Base-by-base conservation (phyloP, 2,329 filamentous ascomycete species). In the Aciculosporium take region DNA sequence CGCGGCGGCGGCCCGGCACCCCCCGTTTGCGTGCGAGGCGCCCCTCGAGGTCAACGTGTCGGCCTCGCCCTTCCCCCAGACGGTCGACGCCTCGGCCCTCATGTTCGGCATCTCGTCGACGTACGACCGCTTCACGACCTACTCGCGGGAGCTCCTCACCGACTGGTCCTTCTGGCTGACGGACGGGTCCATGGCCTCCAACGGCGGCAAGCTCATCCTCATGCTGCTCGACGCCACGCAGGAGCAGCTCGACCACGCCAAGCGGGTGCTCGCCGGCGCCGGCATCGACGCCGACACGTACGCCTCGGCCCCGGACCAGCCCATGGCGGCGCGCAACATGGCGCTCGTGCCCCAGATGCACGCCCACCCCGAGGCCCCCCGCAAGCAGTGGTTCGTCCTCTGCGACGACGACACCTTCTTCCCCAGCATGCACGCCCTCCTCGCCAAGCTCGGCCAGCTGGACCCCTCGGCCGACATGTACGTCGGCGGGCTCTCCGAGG, bases 381-480 rank as follows among this genome's bases (percentile, higher is more conserved):
- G 53, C 21, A 71, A 67, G 54, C 74, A 71, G 47, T 79, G 75
- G 75, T 64, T 74, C 0, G 73, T 74, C 17, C 65, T 72, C 15
- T 77, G 75, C 51, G 75, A 79, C 47, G 75, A 79, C 47, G 75
- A 79, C 47, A 79, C 75, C 2, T 79, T 76, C 53, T 79, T 79
- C 60, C 66, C 70, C 6, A 74, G 68, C 43, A 73, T 77, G 53
- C 60, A 74, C 42, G 64, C 60, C 9, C 57, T 79, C 9, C 61
- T 68, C 2, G 60, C 69, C 37, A 67, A 63, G 37, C 61, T 79
- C 24, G 58, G 58, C n/a, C 56, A 63, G 4, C 74, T 69, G 50
- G 69, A 79, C 49, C 57, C 69, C 43, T 61, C 56, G 2, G 57
- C 64, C 38, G 64, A 68, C 45, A 65, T 74, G 49, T 79, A 79